A percentile compares a stretch with the other conserved stretches of the same genome.
phyloP scores from a whole-genome alignment of 1,284 basidiomycete genomes.

The Amylostereum chailletii region DNA sequence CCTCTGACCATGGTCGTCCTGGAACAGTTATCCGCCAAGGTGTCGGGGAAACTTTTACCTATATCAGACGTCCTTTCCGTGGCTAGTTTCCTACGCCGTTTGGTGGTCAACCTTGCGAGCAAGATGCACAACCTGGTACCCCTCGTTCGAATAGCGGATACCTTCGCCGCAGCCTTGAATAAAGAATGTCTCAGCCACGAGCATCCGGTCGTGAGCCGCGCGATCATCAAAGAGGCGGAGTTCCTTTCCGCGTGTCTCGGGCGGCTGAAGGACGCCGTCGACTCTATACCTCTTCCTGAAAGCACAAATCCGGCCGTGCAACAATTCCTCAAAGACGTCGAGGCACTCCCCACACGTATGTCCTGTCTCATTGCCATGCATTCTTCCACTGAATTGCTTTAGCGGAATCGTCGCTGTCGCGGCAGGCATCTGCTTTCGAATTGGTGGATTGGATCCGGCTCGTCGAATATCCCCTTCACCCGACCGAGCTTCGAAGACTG shows the following conservation, averaged over 20 bases:
- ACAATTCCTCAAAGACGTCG: conserved; percentile 34
- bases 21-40: conserved; percentile 67
- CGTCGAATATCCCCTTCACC: conserved; percentile 23
- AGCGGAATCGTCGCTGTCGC: conserved; percentile 26
- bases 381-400: conserved; percentile 8
- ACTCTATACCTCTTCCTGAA: not conserved
- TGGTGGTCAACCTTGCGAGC: conserved; percentile 47
- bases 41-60: conserved; percentile 40
- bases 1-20: conserved; percentile 71
- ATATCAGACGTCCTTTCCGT: conserved; percentile 57
- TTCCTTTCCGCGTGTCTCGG: conserved; percentile 27
- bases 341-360: conserved; percentile 19
- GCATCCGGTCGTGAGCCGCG: not conserved
- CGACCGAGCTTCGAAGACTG: conserved; percentile 31
- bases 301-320: conserved; percentile 17
- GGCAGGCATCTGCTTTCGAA: conserved; percentile 35
- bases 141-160: conserved; percentile 13
- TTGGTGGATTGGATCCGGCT: conserved; percentile 55
- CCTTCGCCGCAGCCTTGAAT: not conserved
- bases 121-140: conserved; percentile 38
- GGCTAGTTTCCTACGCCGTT: conserved; percentile 50
- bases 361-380: conserved; percentile 23
- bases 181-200: not conserved
- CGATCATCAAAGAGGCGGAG: conserved; percentile 25
- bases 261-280: conserved; percentile 15